Conservation (phyloP, 139 green algal species). For the Chlorella sp. region DNA sequence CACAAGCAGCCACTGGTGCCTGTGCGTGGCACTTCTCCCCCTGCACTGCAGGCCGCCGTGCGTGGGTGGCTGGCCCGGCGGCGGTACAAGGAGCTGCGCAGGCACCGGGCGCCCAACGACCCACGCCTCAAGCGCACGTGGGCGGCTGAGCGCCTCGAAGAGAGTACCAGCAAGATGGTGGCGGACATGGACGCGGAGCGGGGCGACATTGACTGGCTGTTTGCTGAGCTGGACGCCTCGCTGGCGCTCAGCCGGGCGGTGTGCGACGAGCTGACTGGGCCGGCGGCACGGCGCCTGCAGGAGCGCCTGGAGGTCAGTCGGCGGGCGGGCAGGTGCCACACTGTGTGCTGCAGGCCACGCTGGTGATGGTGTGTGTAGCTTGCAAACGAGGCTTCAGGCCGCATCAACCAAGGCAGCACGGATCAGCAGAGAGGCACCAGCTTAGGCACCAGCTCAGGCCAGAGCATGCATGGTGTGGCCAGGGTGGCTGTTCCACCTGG, state of each 20-base stretch:
- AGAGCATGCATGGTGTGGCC: too few relatives aligned
- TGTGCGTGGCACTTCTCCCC: too few relatives aligned
- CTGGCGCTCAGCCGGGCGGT: constrained; percentile 23
- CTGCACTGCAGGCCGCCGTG: constrained; percentile 46
- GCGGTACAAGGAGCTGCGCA: constrained; percentile 22
- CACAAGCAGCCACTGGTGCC: not conserved
- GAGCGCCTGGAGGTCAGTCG: not conserved
- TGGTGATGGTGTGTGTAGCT: too few relatives aligned
- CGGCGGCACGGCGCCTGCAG: not conserved
- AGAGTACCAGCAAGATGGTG: constrained; percentile 6
- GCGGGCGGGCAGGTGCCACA: too few relatives aligned
- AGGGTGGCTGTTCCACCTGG: too few relatives aligned
- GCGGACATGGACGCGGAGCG: constrained; percentile 30
- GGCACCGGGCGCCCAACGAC: constrained; percentile 28
- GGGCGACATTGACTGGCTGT: constrained; percentile 51
- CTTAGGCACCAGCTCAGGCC: too few relatives aligned
- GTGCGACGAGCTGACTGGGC: not conserved
- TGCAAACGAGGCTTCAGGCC: too few relatives aligned
- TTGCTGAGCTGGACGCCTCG: constrained; percentile 52
- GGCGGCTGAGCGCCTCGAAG: constrained; percentile 39
- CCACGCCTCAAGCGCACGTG: constrained; percentile 36
- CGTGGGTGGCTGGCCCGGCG: constrained; percentile 29
- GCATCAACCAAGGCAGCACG: too few relatives aligned
- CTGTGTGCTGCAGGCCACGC: too few relatives aligned
- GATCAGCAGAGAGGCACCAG: too few relatives aligned